Evolutionary conservation across 345 rosid genomes (phyloP), one percentile per base, ranked within the genome.

Genomic region (Salix exigua): DNA sequence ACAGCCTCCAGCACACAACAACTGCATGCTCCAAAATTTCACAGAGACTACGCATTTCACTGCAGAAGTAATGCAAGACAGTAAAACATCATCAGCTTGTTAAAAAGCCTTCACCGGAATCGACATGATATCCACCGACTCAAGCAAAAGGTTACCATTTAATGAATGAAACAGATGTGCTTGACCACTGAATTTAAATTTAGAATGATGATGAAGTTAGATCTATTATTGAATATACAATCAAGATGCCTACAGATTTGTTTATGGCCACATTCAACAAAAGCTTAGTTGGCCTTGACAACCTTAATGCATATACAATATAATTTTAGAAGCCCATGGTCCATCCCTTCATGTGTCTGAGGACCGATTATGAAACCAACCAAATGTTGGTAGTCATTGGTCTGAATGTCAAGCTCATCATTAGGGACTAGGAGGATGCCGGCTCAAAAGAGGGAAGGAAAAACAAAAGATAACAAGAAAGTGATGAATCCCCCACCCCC

Each of bases 21-120:
- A 82, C 68, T 75, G 80, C 83, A 77, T 77, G 88, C 77, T 82
- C 82, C 85, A 83, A 79, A 81, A 78, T 63, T 75, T 80, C 79
- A 81, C 25, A 72, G 72, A 73, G 65, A 63, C 82, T 60, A 75
- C 50, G 73, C 82, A 67, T 74, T 73, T 68, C 84, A 80, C 88
- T 87, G 88, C 84, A 77, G 76, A 58, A 66, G 72, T 18, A 75
- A 77, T 38, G 62, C 14, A 1, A n/a, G 25, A 53, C 44, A 53
- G 26, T 42, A 71, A 31, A 3, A 48, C 14, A 65, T 68, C 23
- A 68, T 60, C 79, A 80, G 10, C 42, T 40, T 17, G 16, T 30
- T 48, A 61, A 78, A 28, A 76, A 6, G n/a, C 12, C 60, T 50
- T 28, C 21, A 8, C 35, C 19, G 25, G 1, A 73, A 21, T 62